A percentile compares a stretch with the other conserved stretches of the same genome.
Conservation (phyloP, 805 yeast species). For the Lachancea lanzarotensis region DNA sequence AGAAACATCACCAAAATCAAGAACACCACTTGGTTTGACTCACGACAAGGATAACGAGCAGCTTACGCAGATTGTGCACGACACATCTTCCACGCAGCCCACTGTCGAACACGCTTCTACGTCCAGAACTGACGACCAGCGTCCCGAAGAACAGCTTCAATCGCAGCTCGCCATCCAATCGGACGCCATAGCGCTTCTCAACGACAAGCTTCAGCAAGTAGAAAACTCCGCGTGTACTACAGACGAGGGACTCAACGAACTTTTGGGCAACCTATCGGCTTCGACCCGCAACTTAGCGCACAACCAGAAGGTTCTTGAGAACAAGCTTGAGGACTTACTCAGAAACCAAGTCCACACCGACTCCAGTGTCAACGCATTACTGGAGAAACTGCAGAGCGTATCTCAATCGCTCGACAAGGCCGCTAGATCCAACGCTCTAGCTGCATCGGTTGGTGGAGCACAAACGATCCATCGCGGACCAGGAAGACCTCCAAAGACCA, state of each 20-base stretch:
- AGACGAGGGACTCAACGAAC: constrained; percentile 9
- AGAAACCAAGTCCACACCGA: constrained; percentile 34
- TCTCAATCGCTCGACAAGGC: constrained; percentile 8
- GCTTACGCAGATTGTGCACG: not conserved
- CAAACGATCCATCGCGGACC: constrained; percentile 26
- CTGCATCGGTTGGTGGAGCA: not conserved
- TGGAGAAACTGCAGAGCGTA: constrained; percentile 5
- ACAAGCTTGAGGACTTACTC: constrained; percentile 30
- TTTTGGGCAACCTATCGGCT: constrained; percentile 20
- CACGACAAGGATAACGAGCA: not conserved
- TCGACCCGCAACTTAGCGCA: constrained; percentile 27
- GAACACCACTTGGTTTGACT: not conserved
- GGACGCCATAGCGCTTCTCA: constrained; percentile 6
- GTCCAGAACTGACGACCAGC: too few relatives aligned
- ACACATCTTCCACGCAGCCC: not conserved
- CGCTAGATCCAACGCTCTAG: constrained; percentile 5
- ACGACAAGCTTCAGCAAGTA: constrained; percentile 7
- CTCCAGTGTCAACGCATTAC: constrained; percentile 24
- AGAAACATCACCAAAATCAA: not conserved
- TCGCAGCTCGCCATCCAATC: constrained; percentile 7
- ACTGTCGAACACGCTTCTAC: too few relatives aligned
- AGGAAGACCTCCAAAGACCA: constrained; percentile 25
- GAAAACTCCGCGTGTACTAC: constrained; percentile 7
- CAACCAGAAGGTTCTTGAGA: constrained; percentile 32
- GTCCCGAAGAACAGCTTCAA: not conserved